Evolutionary conservation across 2,329 filamentous ascomycete species (phyloP), one percentile per base, ranked within the genome.

Genomic region (Lachnellula hyalina): DNA sequence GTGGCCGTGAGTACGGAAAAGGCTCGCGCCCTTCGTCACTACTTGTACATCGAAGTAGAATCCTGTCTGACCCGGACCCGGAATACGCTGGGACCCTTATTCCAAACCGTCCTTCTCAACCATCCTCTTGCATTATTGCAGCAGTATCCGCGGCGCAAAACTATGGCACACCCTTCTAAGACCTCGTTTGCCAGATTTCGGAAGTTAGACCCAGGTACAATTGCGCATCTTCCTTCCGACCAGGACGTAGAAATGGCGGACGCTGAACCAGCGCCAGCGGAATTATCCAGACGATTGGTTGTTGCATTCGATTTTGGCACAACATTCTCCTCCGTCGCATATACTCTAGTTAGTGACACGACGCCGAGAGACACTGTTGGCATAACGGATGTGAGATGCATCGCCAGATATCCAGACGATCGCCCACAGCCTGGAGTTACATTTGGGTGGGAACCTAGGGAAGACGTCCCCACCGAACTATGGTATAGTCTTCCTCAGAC

Each of bases 381-480:
- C 17, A 34, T 50, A 17, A 35, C n/a, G 36, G 47, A 47, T 41
- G 25, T 55, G 19, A 55, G 41, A 41, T 51, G 53, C 41, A 46
- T 55, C 42, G 11, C 46, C 15, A 53, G 35, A 38, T 53, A 53
- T 48, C 45, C 51, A 42, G 51, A 53, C 25, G 35, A 49, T 42
- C 51, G 51, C 23, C 17, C 11, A 28, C 17, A 12, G 25, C n/a
- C 35, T 23, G 28, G 36, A 23, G 28, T 40, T 45, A 53, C 45
- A 11, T 53, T 28, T 41, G 45, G 4, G 8, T 42, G 35, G 44
- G 44, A 48, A 41, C 36, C 51, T 35, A 48, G 51, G 21, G 45
- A 53, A 23, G 45, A 53, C 21, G 53, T 55, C 19, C 53, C 53
- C 25, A 51, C 53, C 11, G 53, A 55, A 52, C 21, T 47, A 11